These are phyloP conservation scores for Globisporangium sylvaticum DNA, from an alignment of 352 stramenopile species.

Conservation along the genomic window DNA sequence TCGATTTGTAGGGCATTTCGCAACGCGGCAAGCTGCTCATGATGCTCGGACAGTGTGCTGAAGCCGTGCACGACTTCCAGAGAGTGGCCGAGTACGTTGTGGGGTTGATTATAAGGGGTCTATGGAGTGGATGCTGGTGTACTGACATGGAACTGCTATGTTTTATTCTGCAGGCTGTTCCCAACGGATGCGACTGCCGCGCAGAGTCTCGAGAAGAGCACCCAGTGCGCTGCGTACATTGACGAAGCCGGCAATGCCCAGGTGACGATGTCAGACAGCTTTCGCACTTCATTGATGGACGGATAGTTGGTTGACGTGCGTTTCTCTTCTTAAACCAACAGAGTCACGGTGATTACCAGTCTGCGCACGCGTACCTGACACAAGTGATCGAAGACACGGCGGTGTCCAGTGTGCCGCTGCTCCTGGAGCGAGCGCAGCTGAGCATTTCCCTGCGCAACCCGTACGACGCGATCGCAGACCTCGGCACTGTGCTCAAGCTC, in stretches of 20 bases:
- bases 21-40: slow-evolving; percentile 77
- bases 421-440: slow-evolving; percentile 69
- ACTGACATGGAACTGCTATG: neutral
- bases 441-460: slow-evolving; percentile 59
- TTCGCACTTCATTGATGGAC: too few relatives aligned
- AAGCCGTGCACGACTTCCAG: slow-evolving; percentile 58
- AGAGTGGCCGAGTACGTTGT: slow-evolving; percentile 38
- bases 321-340: too few relatives aligned
- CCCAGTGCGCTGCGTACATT: slow-evolving; percentile 55
- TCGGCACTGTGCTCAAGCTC: slow-evolving; percentile 67
- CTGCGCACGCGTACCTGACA: slow-evolving; percentile 58
- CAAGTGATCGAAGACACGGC: slow-evolving; percentile 65
- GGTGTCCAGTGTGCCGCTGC: slow-evolving; percentile 61
- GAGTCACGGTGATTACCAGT: slow-evolving; percentile 61
- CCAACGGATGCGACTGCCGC: slow-evolving; percentile 44
- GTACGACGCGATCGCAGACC: slow-evolving; percentile 75
- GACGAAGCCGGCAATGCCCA: slow-evolving; percentile 57
- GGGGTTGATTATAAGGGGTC: neutral
- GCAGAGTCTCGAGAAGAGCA: slow-evolving; percentile 62
- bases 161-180: slow-evolving; percentile 34
- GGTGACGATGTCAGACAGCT: too few relatives aligned
- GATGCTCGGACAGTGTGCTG: slow-evolving; percentile 68
- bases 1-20: slow-evolving; percentile 33
- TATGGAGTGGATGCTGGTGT: neutral
- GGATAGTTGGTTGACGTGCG: too few relatives aligned